Evolutionary conservation across 2,329 filamentous ascomycete species (phyloP), one percentile per base, ranked within the genome.

Genomic region (Botrytis aclada): DNA sequence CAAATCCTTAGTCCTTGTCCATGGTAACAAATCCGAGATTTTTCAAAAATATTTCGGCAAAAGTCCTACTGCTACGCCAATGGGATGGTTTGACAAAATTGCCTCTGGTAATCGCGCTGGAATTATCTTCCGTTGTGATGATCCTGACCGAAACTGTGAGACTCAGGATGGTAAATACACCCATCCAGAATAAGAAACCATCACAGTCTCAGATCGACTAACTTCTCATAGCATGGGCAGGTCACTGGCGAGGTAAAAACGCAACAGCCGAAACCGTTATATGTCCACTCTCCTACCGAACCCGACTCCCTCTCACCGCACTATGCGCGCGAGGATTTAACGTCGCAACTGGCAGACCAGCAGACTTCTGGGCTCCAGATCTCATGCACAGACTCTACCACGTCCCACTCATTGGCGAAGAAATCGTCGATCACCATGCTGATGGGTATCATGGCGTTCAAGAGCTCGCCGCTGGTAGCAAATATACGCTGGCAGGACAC

Each of bases 381-480:
- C 84, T 93, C 39, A 82, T 93, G 69, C 91, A 93, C 81, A 88
- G 91, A 37, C 81, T 92, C 6, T 87, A 88, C 75, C 90, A 93
- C 81, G 82, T 92, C 14, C 86, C 89, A 6, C 82, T 82, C 41
- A 85, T 93, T 76, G 88, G 87, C 69, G 89, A 91, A 79, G 84
- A 82, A 10, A 80, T 85, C 61, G 85, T 92, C 54, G 88, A 89
- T 71, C 90, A 93, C 82, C 91, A 86, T 76, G 85, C 88, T 10
- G 88, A 89, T 67, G 84, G 84, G 66, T 91, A 91, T 79, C 81
- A 83, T 4, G 86, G 85, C 3, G 85, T 86, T 3, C 69, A 90
- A 1, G 84, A 84, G 20, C 83, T 89, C 37, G 88, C 89, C 0
- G 80, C 83, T 74, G 76, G 78, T 18, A 82, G 85, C 12, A 85